A percentile compares a stretch with the other conserved stretches of the same genome.
These are phyloP conservation scores for Paraphoma chrysanthemicola DNA, from an alignment of 2,329 filamentous ascomycete genomes.

Conservation along the genomic window DNA sequence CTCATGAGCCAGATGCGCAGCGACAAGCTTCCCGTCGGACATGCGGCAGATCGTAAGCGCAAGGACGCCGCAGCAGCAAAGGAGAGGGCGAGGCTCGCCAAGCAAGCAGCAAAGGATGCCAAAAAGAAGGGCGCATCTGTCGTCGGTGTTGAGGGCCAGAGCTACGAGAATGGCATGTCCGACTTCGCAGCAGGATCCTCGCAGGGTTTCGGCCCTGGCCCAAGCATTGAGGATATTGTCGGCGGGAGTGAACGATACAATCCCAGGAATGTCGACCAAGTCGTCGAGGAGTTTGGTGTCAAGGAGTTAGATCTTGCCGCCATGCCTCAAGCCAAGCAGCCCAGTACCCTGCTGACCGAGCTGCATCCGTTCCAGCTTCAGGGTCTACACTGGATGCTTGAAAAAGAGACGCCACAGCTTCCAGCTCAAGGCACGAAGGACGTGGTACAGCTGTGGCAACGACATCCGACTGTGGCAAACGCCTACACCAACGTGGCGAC, in stretches of 20 bases:
- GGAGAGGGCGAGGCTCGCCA: conserved; percentile 59
- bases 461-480: conserved; percentile 45
- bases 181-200: conserved; percentile 36
- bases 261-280: conserved; percentile 68
- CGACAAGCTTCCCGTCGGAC: conserved; percentile 64
- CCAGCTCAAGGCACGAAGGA: conserved; percentile 66
- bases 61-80: conserved; percentile 63
- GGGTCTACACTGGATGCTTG: conserved; percentile 81
- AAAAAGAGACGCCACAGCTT: conserved; percentile 74
- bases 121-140: conserved; percentile 45
- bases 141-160: conserved; percentile 38
- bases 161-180: conserved; percentile 32
- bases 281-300: conserved; percentile 73
- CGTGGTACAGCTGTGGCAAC: conserved; percentile 80
- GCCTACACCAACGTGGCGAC: conserved; percentile 74
- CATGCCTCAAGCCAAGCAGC: conserved; percentile 76
- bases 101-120: conserved; percentile 39
- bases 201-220: conserved; percentile 41
- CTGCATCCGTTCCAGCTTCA: conserved; percentile 80
- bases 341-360: conserved; percentile 67
- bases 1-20: conserved; percentile 69
- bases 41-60: conserved; percentile 54
- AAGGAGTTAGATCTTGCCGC: conserved; percentile 73
- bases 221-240: conserved; percentile 69
- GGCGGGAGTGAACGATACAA: conserved; percentile 72